Base-by-base conservation (phyloP, 176 grass and related monocot genomes). In the Lolium rigidum region DNA sequence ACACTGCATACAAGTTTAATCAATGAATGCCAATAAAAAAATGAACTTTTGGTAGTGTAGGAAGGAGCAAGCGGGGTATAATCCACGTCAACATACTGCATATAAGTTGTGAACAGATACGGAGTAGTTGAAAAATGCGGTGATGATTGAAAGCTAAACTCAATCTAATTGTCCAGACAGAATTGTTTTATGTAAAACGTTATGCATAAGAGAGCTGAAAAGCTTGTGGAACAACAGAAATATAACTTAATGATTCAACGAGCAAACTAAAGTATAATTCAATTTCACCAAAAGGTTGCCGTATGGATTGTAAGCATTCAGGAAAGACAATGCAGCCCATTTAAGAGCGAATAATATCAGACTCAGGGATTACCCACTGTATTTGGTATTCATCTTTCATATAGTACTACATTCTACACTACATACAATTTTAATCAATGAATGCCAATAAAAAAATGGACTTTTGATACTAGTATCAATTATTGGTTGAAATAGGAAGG, bases 61-160 rank as follows among this genome's bases (percentile, higher is more conserved):
- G 43, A 76, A 16, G 38, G 15, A 51, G 38, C 4, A 21, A 79
- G 66, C 48, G 47, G 80, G 17, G 2, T n/a, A 11, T 11, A 35
- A 43, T 61, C 35, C 12, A 98, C 97, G 94, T 99, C 88, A 66
- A 91, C 97, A 61, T 87, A 44, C 26, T 28, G 26, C 26, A 28
- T 28, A 28, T 28, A 28, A 28, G 26, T 28, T 28, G 26, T 28
- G 26, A 28, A 28, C 26, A 28, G 1, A 35, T 35, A 38, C 8
- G 17, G 13, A 15, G 3, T 39, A 46, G 41, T 47, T 48, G 10
- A 15, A 48, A 74, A 3, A 35, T n/a, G 0, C 12, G 41, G 41
- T 20, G 22, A 56, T 41, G 62, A 57, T 66, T 55, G 28, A 85
- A 66, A 66, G 11, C 44, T 67, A 81, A 31, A 67, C 16, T 80